Conservation (phyloP, 2,329 filamentous ascomycete species). For the Thelonectria discophora region DNA sequence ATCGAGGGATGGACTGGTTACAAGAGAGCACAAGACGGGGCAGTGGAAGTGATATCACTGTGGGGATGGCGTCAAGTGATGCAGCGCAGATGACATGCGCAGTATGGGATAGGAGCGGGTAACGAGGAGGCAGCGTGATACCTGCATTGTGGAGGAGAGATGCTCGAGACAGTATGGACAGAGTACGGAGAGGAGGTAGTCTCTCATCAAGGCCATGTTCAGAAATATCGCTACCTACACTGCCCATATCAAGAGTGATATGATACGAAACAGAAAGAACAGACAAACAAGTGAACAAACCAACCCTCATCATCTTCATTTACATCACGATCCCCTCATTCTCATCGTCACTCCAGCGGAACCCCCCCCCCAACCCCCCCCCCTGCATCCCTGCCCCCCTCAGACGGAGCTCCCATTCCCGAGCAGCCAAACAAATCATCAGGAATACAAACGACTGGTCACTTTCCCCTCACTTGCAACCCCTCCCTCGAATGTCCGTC, state of each 20-base stretch:
- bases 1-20: slow-evolving; percentile 1
- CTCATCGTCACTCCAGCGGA: background rate
- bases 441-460: background rate
- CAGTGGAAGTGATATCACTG: slow-evolving; percentile 6
- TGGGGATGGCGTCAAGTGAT: background rate
- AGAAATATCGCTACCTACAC: too few relatives aligned
- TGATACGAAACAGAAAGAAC: too few relatives aligned
- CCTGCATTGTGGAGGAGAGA: background rate
- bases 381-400: background rate
- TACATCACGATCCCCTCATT: background rate
- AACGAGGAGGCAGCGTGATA: background rate
- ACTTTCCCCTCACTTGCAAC: background rate
- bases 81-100: background rate
- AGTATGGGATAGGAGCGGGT: slow-evolving; percentile 4
- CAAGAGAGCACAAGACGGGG: background rate
- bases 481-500: slow-evolving; percentile 35
- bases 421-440: slow-evolving; percentile 3
- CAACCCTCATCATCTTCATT: background rate
- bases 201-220: too few relatives aligned
- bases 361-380: background rate
- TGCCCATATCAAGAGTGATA: too few relatives aligned
- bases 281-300: background rate
- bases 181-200: background rate
- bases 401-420: background rate
- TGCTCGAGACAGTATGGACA: background rate